Base-by-base conservation (phyloP, 108 stramenopile genomes). In the Schizochytrium sp. region DNA sequence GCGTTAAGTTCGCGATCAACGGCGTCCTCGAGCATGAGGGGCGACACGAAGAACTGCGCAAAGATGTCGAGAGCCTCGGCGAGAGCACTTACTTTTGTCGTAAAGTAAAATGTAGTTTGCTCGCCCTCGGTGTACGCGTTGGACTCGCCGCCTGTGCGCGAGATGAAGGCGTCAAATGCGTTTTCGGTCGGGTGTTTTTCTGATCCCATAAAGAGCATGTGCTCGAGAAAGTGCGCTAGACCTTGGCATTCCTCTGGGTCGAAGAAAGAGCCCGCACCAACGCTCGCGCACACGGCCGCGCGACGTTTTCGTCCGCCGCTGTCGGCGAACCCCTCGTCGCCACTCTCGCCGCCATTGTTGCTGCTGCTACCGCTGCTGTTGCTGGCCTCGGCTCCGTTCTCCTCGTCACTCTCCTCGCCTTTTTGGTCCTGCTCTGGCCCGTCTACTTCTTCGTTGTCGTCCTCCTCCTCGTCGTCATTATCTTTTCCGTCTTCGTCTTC, bases 61-160 rank as follows among this genome's bases (percentile, higher is more conserved):
- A 99, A 98, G 90, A 96, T 94, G 71, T 99, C 98, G 87, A 99
- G 72, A n/a, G 98, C 98, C n/a, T 92, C 94, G 72, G 90, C 94
- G 21, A 98, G 91, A 19, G 93, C 95, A 6, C 95, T 96, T 88
- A 97, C 96, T 5, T 95, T 93, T 14, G 98, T 96, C 58, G 96
- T 95, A 87, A 98, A 97, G 90, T 97, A 93, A 91, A 97, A 99
- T 25, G 94, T 89, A 3, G 98, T 99, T 58, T 96, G 89, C 90
- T 98, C 98, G 88, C 91, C 90, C 83, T 97, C 97, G 5, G 98
- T 99, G 90, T 93, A 98, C 72, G 99, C 98, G 92, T 99, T 99
- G 89, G 97, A 96, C 71, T 91, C 90, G 4, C 98, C 99, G 21
- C 98, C 98, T 58, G 97, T 92, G 60, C 94, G 95, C 51, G 93